Evolutionary conservation across 768 basidiomycete genomes (phyloP), one percentile per base, ranked within the genome.

Genomic region (Chlorophyllum brunneum): DNA sequence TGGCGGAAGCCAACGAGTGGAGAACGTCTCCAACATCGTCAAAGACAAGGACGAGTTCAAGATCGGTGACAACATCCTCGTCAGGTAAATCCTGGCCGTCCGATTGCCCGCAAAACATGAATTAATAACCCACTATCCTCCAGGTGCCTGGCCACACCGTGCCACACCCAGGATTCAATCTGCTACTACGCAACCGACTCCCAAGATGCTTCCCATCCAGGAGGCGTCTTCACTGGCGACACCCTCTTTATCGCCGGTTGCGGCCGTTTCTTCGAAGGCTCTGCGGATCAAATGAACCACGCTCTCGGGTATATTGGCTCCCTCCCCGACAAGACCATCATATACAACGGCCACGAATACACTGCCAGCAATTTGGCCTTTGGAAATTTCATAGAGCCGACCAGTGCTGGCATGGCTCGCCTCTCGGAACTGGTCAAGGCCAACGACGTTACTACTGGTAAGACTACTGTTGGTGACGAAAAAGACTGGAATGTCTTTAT

Each of bases 401-500:
- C 76, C 24, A 92, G 88, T 63, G 53, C 73, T 20, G 86, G 73
- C 2, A 66, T 95, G 38, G 67, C 65, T 24, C 76, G 80, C 24
- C 79, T 97, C 26, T 71, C 70, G 5, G 70, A 78, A 38, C 71
- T 92, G 16, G 78, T 80, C 20, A 63, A 77, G 45, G 71, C 74
- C 40, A 84, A 92, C 61, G 62, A 75, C 50, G 67, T 81, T 39
- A 92, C 88, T 3, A 82, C 87, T 3, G 93, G 95, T 34, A 70
- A 86, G 63, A 87, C 88, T 10, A 97, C 93, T 0, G 94, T 98
- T 44, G 88, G 80, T 0, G 89, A 98, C 58, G 95, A 98, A 73
- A 94, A 93, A 70, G 74, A 82, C 57, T 95, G 91, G 90, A 98
- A 98, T 68, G 84, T 92, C 6, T 98, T 98, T 67, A 93, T 97